Evolutionary conservation across 108 stramenopile genomes (phyloP).

Genomic region (Fistulifera pelliculosa): DNA sequence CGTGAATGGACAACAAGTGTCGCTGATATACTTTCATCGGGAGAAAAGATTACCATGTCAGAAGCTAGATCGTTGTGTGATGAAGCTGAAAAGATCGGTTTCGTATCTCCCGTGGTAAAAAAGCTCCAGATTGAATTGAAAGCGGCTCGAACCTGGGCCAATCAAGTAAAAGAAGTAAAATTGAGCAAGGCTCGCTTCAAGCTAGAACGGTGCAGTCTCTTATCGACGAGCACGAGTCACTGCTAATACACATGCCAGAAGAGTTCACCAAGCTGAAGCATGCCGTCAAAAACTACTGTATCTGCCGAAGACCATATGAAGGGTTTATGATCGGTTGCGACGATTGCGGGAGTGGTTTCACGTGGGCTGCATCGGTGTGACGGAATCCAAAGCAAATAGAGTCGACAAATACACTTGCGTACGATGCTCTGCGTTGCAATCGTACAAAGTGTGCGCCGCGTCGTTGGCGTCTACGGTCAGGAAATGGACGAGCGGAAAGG

Average conservation of each 20-base stretch:
- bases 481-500: slow-evolving; percentile 66
- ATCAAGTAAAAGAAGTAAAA: slow-evolving; percentile 42
- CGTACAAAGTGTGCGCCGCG: slow-evolving; percentile 36
- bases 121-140: slow-evolving; percentile 34
- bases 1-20: slow-evolving; percentile 30
- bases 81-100: slow-evolving; percentile 46
- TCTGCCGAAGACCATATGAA: slow-evolving; percentile 86
- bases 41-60: slow-evolving; percentile 35
- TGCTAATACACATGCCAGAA: slow-evolving; percentile 60
- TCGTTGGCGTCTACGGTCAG: slow-evolving; percentile 34
- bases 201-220: slow-evolving; percentile 35
- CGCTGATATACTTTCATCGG: slow-evolving; percentile 24
- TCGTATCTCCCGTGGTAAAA: slow-evolving; percentile 43
- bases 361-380: slow-evolving; percentile 78
- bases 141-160: slow-evolving; percentile 43
- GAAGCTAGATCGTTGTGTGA: slow-evolving; percentile 49
- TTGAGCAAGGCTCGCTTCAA: slow-evolving; percentile 27
- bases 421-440: slow-evolving; percentile 47
- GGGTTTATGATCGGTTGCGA: slow-evolving; percentile 96
- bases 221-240: slow-evolving; percentile 52
- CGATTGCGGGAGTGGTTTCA: slow-evolving; percentile 94
- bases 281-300: slow-evolving; percentile 71
- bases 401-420: slow-evolving; percentile 73
- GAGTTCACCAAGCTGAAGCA: slow-evolving; percentile 48
- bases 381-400: slow-evolving; percentile 64